Evolutionary conservation across 2,329 filamentous ascomycete genomes (phyloP), one percentile per base, ranked within the genome.

Genomic region (Fusarium sp.): DNA sequence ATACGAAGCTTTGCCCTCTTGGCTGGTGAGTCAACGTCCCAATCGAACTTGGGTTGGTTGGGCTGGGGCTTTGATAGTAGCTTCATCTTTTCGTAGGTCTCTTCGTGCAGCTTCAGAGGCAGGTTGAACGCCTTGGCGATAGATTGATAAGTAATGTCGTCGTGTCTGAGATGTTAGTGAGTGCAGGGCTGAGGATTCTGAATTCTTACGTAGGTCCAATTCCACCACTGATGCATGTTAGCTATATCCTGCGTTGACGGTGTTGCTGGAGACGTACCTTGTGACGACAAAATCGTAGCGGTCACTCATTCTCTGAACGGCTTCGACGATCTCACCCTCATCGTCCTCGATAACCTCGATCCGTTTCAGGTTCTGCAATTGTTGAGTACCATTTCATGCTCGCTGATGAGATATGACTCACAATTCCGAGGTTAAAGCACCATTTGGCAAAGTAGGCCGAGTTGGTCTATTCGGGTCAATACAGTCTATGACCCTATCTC

Each of bases 201-300:
- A 41, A 17, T 52, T 39, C 64, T 82, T 81, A 95, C 92, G 95
- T 98, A 69, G 96, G 96, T 13, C 95, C 95, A 75, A 99, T 98
- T 30, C 96, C 95, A 70, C 96, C 95, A 73, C 92, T 88, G 23
- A 15, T 46, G n/a, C 33, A 27, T 40, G 23, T 73, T 60, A 70
- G 68, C 50, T 15, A 41, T 44, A 19, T 25, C 5, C 15, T 19
- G 13, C 20, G 15, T 13, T 35, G 5, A 41, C 19, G 11, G 6
- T 25, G 6, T 37, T 9, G n/a, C 10, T 30, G 39, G 4, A 35
- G 19, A n/a, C 72, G 62, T 73, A 84, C 85, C 85, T 96, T 8
- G 96, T 98, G 7, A 98, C 93, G 45, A 99, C 92, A 77, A 98
- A 93, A 79, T 98, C 96, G 77, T 97, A 98, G 68, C 87, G 90